Evolutionary conservation across 176 grass and related monocot species (phyloP), one percentile per base, ranked within the genome.

Genomic region (Otatea glauca): DNA sequence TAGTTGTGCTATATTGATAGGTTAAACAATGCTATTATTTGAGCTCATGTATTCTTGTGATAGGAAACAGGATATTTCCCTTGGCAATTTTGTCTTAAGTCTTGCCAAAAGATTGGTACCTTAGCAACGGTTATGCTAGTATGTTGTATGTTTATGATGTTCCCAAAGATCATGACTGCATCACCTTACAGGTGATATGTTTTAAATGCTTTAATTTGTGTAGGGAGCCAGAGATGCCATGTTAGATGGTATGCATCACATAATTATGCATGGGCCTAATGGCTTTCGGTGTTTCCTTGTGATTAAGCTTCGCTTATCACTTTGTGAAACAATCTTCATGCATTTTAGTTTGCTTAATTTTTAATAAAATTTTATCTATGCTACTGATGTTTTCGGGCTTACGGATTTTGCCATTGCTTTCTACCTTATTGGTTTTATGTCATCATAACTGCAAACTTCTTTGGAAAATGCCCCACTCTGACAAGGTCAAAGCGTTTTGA

Each of bases 281-380:
- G n/a, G 14, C 16, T 42, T 47, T 42, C n/a, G 13, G 16, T 70
- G 74, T 23, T 83, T 70, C 32, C 54, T n/a, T 75, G 61, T 81
- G 62, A 60, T 68, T 89, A 75, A 75, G 23, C 54, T 54, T 64
- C 25, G 41, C 16, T 35, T 65, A 81, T 75, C 64, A 34, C 25
- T 73, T 56, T 23, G 53, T 41, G 50, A 32, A 85, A 43, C 18
- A 74, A 50, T 44, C 15, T 34, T 50, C 11, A 80, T 85, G 41
- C 25, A 13, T 71, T 69, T 44, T 51, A 16, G 53, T 54, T 20
- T 68, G n/a, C 21, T 50, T 77, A 17, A 24, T 59, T 42, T 41
- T 85, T 41, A 21, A 42, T 42, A 42, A 42, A 42, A 42, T 42
- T 42, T 42, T 1, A 42, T 42, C 41, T 42, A 9, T 42, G 41